These are phyloP conservation scores for Lupinus albus DNA, from an alignment of 306 rosid species.

Conservation along the genomic window DNA sequence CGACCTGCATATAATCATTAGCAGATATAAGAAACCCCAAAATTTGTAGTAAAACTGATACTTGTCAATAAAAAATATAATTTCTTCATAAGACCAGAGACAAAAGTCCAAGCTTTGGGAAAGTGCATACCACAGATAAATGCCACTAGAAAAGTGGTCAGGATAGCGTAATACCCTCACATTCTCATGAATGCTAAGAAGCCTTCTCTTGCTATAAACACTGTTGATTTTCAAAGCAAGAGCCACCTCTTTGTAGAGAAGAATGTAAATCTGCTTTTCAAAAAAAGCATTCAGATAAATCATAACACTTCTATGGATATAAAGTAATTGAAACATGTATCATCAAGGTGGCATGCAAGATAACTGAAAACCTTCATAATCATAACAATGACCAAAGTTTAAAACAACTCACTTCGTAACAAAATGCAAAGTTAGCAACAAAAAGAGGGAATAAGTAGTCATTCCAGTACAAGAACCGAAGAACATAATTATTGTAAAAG, in stretches of 20 bases:
- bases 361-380: constrained; percentile 24
- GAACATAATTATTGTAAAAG: constrained; percentile 16
- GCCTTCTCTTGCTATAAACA: constrained; percentile 88
- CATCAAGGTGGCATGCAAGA: constrained; percentile 29
- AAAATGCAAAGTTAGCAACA: constrained; percentile 16
- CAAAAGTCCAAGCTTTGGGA: constrained; percentile 25
- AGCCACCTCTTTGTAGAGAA: constrained; percentile 98
- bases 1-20: constrained; percentile 70
- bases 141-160: constrained; percentile 96
- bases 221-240: constrained; percentile 97
- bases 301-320: neutral
- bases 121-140: constrained; percentile 84
- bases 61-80: constrained; percentile 12
- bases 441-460: constrained; percentile 24
- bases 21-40: constrained; percentile 52
- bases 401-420: constrained; percentile 9
- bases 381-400: constrained; percentile 30
- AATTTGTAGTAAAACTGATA: constrained; percentile 29
- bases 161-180: constrained; percentile 97
- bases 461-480: neutral
- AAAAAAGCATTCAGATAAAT: constrained; percentile 5
- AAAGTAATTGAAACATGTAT: neutral
- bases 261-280: constrained; percentile 80
- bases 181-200: constrained; percentile 93
- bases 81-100: constrained; percentile 32